Evolutionary conservation across 768 basidiomycete genomes (phyloP), one percentile per base, ranked within the genome.

Genomic region (Rhodotorula graminis): DNA sequence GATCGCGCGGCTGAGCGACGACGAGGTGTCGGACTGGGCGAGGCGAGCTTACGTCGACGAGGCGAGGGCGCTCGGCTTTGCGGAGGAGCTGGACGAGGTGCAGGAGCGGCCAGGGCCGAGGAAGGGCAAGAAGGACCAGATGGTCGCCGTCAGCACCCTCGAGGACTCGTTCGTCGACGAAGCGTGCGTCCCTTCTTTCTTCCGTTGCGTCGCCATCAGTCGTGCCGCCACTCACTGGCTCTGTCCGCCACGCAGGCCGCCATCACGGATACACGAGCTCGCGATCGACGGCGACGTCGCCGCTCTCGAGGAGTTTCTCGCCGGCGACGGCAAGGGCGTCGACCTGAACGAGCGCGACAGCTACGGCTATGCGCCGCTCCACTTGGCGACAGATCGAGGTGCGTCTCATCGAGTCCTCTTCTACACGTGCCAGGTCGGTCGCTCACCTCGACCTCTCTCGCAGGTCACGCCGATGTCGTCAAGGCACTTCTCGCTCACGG

Each of bases 311-410:
- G 46, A 46, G 3, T 71, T 71, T 57, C 60, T 71, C 33, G 31
- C 29, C 1, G 31, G 49, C 37, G 60, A 75, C 10, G 73, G 60
- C 16, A 40, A 53, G 15, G 11, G 40, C 14, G 27, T 18, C 33
- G 63, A 65, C 46, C 29, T 75, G 49, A 58, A 75, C 61, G 69
- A 62, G n/a, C 62, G 59, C 10, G 73, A 75, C 33, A 52, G 61
- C 15, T 75, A 71, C 56, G 69, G 69, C n/a, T 75, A 65, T 23
- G 42, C 73, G 0, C 58, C 73, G 14, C 9, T 75, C 3, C 73
- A 75, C 31, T 70, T 75, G 9, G 66, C 73, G 2, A 60, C 66
- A 4, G 73, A 75, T n/a, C 63, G 73, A 71, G 73, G 73, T 75
- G 44, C 52, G 64, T 37, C 37, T 37, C 37, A 9, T 37, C 37